Percentiles rank a stretch among this genome's conserved stretches.
These are phyloP conservation scores for Yamadazyma friedrichii DNA, from an alignment of 1,139 yeast genomes.

Conservation along the genomic window DNA sequence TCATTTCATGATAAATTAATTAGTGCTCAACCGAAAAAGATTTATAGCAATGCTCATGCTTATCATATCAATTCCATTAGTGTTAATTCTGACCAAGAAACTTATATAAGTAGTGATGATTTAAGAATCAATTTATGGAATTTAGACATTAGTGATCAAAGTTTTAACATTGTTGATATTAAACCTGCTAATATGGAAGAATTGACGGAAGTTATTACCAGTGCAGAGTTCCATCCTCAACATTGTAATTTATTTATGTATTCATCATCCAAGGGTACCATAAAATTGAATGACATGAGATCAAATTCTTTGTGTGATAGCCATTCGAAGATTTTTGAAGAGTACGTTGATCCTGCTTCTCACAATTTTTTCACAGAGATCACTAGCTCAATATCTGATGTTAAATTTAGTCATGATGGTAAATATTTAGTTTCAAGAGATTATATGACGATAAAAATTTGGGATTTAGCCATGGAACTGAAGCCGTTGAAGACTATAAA, in stretches of 20 bases:
- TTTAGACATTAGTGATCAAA: slow-evolving; percentile 89
- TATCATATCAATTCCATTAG: slow-evolving; percentile 96
- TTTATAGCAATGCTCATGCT: slow-evolving; percentile 95
- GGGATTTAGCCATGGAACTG: slow-evolving; percentile 98
- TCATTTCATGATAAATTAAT: slow-evolving; percentile 92
- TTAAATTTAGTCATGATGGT: slow-evolving; percentile 89
- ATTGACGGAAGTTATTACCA: slow-evolving; percentile 96
- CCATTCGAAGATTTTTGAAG: slow-evolving; percentile 88
- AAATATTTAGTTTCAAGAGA: slow-evolving; percentile 93
- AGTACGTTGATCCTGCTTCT: slow-evolving; percentile 86
- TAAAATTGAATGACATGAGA: slow-evolving; percentile 95
- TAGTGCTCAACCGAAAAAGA: slow-evolving; percentile 90
- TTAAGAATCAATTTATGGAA: slow-evolving; percentile 96
- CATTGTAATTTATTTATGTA: slow-evolving; percentile 95
- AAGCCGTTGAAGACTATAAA: slow-evolving; percentile 92
- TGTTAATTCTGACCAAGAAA: slow-evolving; percentile 93
- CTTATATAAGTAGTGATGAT: slow-evolving; percentile 91
- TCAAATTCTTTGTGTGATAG: slow-evolving; percentile 91
- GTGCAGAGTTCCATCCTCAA: slow-evolving; percentile 93
- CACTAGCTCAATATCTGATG: slow-evolving; percentile 92
- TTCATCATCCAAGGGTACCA: slow-evolving; percentile 94
- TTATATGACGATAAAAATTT: slow-evolving; percentile 94
- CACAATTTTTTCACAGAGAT: slow-evolving; percentile 98
- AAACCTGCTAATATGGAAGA: slow-evolving; percentile 99
- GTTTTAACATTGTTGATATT: slow-evolving; percentile 95